Evolutionary conservation across 345 rosid genomes (phyloP), one percentile per base, ranked within the genome.

Genomic region (Anacardium occidentale): DNA sequence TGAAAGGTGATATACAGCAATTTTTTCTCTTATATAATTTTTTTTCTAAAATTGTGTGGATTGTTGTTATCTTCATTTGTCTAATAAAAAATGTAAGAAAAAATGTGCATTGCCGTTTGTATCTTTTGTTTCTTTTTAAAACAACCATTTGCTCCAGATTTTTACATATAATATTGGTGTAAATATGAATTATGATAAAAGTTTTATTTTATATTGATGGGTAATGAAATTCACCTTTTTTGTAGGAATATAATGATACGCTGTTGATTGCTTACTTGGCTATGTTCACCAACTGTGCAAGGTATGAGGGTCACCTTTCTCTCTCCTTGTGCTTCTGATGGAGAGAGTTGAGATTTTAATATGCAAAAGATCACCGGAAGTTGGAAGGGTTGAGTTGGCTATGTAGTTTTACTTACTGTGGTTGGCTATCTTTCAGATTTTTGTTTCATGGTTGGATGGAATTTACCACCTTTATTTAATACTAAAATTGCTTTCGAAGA

Each of bases 281-380:
- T 64, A 91, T 91, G 96, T 77, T 95, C 78, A 95, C 98, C 58
- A 95, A 89, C 78, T 92, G 98, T 76, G 80, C 98, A 76, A 92
- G 99, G 98, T 92, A 84, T 65, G 69, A 63, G 55, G 45, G 69
- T 54, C 3, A 18, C 37, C 59, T 8, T 63, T 44, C 24, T 45
- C 73, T 26, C 51, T 26, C 17, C 69, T 60, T 40, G 18, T 34
- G 21, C 51, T 29, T 52, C 22, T 55, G 45, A 54, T 71, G 22
- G 14, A 22, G 2, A 26, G 42, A 62, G 4, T 51, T 69, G 55
- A 45, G 53, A 42, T 25, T 69, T 45, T 40, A 20, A 40, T 15
- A 9, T 22, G 62, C 72, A 21, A 34, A 47, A 17, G 55, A 64
- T 40, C 68, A 14, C 54, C 10, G 42, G n/a, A 65, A 48, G 25